Evolutionary conservation across 495 filamentous ascomycete species (phyloP).

Genomic region (Neurospora sp.): DNA sequence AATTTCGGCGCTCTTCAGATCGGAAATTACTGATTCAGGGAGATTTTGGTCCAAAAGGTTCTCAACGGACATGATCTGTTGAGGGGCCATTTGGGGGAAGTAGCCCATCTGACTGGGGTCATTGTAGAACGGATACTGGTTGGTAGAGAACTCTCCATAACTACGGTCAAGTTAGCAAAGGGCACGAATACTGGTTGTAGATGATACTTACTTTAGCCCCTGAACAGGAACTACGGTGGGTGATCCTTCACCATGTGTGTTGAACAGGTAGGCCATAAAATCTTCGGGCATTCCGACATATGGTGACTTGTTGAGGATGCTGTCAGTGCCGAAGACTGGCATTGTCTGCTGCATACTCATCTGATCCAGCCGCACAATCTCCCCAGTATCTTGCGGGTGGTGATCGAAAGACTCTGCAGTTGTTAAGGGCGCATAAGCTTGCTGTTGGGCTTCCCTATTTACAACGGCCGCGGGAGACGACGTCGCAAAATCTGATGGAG

Average conservation of each 20-base stretch:
- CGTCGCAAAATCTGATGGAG: conserved; percentile 41
- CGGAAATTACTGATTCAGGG: conserved; percentile 70
- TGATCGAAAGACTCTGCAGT: conserved; percentile 35
- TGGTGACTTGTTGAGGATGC: conserved; percentile 68
- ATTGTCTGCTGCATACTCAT: conserved; percentile 59
- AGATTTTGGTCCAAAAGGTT: conserved; percentile 78
- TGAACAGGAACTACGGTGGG: conserved; percentile 37
- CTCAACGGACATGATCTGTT: conserved; percentile 81
- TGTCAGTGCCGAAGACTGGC: conserved; percentile 76
- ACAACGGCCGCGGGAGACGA: conserved; percentile 17
- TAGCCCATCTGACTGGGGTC: conserved; percentile 40
- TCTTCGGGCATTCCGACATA: conserved; percentile 79
- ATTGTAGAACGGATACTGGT: conserved; percentile 41
- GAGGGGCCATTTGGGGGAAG: conserved; percentile 45
- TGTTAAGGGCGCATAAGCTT: conserved; percentile 27
- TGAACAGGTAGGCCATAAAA: conserved; percentile 87
- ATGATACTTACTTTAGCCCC: conserved; percentile 36
- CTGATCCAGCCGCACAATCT: conserved; percentile 53
- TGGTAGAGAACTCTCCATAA: conserved; percentile 38
- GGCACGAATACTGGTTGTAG: background rate
- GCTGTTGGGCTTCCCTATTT: conserved; percentile 18
- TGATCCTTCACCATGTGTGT: conserved; percentile 41
- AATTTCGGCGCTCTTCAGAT: conserved; percentile 75
- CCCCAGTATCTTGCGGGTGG: conserved; percentile 34
- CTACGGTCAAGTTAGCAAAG: conserved; percentile 23